These are phyloP conservation scores for Trametes villosa DNA, from an alignment of 768 basidiomycete species.

Conservation along the genomic window DNA sequence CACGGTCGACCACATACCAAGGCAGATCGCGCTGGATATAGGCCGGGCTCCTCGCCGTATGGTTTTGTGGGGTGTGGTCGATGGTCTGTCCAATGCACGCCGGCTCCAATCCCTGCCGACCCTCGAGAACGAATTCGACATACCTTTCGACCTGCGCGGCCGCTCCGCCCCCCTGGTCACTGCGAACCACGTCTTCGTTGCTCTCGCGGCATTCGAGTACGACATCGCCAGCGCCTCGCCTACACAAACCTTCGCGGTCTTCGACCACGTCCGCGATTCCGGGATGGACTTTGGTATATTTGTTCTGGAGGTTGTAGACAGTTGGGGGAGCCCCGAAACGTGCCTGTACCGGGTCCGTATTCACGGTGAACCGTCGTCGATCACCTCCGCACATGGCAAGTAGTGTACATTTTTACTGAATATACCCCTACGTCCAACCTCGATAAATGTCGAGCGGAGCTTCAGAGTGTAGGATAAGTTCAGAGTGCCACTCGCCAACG, in stretches of 20 bases:
- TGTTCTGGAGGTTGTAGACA: background rate
- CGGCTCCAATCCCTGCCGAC: background rate
- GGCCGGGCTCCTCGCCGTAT: background rate
- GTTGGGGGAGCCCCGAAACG: background rate
- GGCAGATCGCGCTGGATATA: background rate
- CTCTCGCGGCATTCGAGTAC: background rate
- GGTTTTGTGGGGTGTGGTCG: background rate
- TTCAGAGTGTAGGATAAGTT: too few species aligned
- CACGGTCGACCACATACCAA: background rate
- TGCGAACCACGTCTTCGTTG: background rate
- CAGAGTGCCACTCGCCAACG: too few species aligned
- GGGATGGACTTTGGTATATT: conserved; percentile 1
- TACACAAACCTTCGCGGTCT: conserved; percentile 1
- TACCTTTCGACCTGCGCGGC: background rate
- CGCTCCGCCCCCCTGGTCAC: background rate
- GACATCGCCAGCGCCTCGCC: background rate
- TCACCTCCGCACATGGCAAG: too few species aligned
- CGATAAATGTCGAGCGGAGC: too few species aligned
- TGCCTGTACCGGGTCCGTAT: conserved; percentile 5
- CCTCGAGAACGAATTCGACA: background rate
- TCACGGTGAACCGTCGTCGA: conserved; percentile 1
- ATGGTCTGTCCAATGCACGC: background rate
- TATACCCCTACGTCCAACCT: too few species aligned
- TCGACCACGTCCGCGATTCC: background rate
- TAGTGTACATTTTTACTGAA: too few species aligned